phyloP scores from a whole-genome alignment of 2,329 filamentous ascomycete species.

The Monosporascus sp. region DNA sequence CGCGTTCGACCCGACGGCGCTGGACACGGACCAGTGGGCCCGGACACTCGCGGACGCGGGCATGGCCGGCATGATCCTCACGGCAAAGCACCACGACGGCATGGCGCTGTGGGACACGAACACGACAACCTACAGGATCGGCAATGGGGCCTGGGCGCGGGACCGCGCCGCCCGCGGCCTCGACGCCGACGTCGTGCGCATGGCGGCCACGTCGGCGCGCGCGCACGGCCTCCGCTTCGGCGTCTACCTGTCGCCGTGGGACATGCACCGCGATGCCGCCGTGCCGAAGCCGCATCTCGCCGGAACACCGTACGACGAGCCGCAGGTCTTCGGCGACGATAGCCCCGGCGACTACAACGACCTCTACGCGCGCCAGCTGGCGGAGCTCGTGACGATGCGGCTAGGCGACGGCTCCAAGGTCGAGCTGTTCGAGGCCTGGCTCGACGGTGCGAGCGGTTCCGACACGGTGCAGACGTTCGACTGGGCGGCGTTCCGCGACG shows the following conservation, averaged over 20 bases:
- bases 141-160: constrained; percentile 25
- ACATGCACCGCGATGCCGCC: constrained; percentile 31
- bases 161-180: constrained; percentile 20
- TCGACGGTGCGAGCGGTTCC: constrained; percentile 28
- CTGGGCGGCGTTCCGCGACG: constrained; percentile 24
- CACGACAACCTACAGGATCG: constrained; percentile 29
- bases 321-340: constrained; percentile 29
- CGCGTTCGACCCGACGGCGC: constrained; percentile 18
- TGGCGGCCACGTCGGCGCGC: constrained; percentile 27
- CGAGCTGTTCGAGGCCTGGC: constrained; percentile 26
- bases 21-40: constrained; percentile 28
- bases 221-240: constrained; percentile 30
- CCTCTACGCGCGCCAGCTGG: constrained; percentile 23
- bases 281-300: constrained; percentile 27
- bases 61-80: constrained; percentile 31
- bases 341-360: constrained; percentile 28
- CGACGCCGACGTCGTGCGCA: constrained; percentile 25
- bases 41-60: constrained; percentile 22
- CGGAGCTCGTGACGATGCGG: constrained; percentile 20
- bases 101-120: constrained; percentile 31
- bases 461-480: constrained; percentile 26
- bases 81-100: constrained; percentile 32
- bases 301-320: constrained; percentile 28
- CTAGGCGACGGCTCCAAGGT: constrained; percentile 11
- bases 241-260: constrained; percentile 31